These are phyloP conservation scores for Tripidium arundinaceum DNA, from an alignment of 202 grass and related monocot species.

Conservation along the genomic window DNA sequence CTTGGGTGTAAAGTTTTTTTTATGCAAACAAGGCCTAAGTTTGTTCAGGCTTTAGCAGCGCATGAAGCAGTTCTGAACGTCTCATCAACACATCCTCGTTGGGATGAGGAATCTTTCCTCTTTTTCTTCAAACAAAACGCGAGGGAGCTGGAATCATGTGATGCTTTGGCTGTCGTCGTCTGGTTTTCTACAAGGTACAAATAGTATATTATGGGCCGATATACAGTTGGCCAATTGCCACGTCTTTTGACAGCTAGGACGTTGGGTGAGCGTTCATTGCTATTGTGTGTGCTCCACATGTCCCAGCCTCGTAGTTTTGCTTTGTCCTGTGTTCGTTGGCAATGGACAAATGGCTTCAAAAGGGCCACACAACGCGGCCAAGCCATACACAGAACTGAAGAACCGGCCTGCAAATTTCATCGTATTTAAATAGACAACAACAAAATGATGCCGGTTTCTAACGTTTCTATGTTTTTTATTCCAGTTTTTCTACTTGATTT, in stretches of 20 bases:
- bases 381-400: background rate
- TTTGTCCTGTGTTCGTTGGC: background rate
- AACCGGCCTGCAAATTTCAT: background rate
- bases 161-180: constrained; percentile 1
- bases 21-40: too few species aligned
- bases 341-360: constrained; percentile 5
- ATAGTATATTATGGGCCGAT: constrained; percentile 9
- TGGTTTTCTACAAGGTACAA: background rate
- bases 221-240: background rate
- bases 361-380: background rate
- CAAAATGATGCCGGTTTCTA: background rate
- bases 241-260: constrained; percentile 15
- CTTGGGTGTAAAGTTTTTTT: too few species aligned
- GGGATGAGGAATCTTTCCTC: constrained; percentile 30
- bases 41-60: constrained; percentile 25
- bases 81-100: constrained; percentile 15
- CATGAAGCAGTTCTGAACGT: background rate
- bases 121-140: constrained; percentile 41
- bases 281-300: background rate
- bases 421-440: background rate
- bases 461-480: background rate
- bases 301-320: background rate
- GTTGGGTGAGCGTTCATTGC: background rate
- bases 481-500: background rate
- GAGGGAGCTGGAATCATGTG: constrained; percentile 25